Base-by-base conservation (phyloP, 164 flowering plant species). In the Stephania japonica region DNA sequence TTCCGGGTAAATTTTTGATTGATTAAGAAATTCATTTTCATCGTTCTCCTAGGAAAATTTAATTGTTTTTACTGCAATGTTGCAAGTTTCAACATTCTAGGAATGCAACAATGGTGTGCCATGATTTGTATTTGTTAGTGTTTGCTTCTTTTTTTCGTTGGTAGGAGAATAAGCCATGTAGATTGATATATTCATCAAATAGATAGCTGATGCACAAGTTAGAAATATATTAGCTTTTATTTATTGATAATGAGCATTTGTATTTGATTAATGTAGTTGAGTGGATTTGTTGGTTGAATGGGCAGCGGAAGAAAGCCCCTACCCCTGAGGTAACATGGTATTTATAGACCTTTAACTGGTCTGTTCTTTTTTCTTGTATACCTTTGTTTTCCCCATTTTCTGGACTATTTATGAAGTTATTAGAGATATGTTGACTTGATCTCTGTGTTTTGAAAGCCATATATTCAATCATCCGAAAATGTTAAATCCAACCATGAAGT, bases 201-300 rank as follows among this genome's bases (percentile, higher is more conserved):
- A n/a, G 70, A 63, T 25, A 44, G 42, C 11, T 69, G 41, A 16
- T n/a, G n/a, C 27, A 19, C n/a, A 75, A 64, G 10, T 49, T 19
- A 63, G 5, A 65, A 26, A 32, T 38, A 47, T 47, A 13, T 0
- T 6, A 13, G 47, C 38, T 38, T 49, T 13, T 12, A 32, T n/a
- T 75, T 75, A 50, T 59, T 69, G 24, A 69, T 65, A 41, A 47
- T 53, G 21, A 43, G 42, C 23, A 64, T 23, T 65, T 5, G 16
- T 72, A 64, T 66, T 71, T 80, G 75, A 42, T 47, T 12, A 75
- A 59, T 83, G 76, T 80, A 93, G 99, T 93, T 85, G 99, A 93
- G 80, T 96, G 97, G 99, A 93, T 91, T 80, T 90, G 95, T 78
- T 96, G 99, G 99, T 84, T 96, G 75, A 93, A 90, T 82, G 99